Evolutionary conservation across 768 basidiomycete genomes (phyloP).

Genomic region (Boletus coccyginus): DNA sequence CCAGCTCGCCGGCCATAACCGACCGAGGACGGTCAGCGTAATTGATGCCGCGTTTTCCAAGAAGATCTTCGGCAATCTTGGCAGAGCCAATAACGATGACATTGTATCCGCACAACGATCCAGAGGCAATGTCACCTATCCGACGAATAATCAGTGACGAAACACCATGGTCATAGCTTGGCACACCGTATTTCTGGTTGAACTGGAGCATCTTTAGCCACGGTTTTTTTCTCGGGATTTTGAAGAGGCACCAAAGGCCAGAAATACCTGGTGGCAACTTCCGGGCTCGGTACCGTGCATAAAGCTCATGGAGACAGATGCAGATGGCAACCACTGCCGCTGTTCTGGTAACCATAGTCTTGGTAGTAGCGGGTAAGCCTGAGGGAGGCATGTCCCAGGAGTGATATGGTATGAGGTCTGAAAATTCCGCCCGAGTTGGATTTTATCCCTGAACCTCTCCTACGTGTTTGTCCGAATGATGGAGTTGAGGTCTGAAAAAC

Average conservation of each 20-base stretch:
- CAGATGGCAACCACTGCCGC: neutral
- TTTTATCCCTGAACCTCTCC: neutral
- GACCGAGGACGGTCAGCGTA: conserved; percentile 34
- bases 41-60: conserved; percentile 42
- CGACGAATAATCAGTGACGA: neutral
- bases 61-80: conserved; percentile 38
- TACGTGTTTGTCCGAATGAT: neutral
- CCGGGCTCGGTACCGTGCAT: neutral
- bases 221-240: neutral
- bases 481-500: neutral
- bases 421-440: neutral
- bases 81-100: conserved; percentile 45
- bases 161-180: neutral
- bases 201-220: conserved; percentile 9
- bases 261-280: conserved; percentile 12
- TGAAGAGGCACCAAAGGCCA: conserved; percentile 4
- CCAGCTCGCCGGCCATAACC: conserved; percentile 17
- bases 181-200: conserved; percentile 11
- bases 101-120: conserved; percentile 23
- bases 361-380: neutral
- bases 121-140: conserved; percentile 14
- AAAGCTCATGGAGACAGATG: neutral
- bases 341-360: neutral
- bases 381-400: neutral
- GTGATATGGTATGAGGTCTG: no score